Percentiles rank a stretch among this genome's conserved stretches.
Conservation (phyloP, 2,329 filamentous ascomycete genomes). For the Trichoderma harzianum region DNA sequence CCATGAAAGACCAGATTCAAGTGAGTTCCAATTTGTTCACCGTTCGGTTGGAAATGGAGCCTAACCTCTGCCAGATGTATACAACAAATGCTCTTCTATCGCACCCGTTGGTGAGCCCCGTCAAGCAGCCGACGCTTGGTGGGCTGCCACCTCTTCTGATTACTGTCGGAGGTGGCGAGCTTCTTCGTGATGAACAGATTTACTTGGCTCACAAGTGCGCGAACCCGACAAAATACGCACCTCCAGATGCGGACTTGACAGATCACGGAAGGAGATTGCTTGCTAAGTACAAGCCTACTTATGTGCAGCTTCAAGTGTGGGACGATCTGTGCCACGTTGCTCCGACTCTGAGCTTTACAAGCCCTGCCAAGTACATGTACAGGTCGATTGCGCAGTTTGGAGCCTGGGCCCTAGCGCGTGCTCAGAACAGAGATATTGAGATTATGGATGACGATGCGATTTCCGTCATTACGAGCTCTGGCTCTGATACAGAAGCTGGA, state of each 20-base stretch:
- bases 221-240: conserved; percentile 73
- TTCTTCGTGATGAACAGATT: conserved; percentile 90
- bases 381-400: conserved; percentile 89
- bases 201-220: conserved; percentile 94
- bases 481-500: conserved; percentile 32
- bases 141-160: conserved; percentile 86
- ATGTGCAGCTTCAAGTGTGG: conserved; percentile 94
- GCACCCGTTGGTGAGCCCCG: conserved; percentile 86
- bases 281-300: conserved; percentile 71
- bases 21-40: conserved; percentile 39
- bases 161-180: conserved; percentile 81
- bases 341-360: conserved; percentile 89
- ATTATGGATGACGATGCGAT: conserved; percentile 76
- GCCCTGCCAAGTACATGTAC: conserved; percentile 96
- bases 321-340: conserved; percentile 91
- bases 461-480: conserved; percentile 67
- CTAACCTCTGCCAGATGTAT: conserved; percentile 51
- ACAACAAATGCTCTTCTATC: conserved; percentile 79
- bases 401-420: conserved; percentile 82
- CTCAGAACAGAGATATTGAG: conserved; percentile 75
- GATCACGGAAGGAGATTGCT: conserved; percentile 59
- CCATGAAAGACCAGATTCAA: conserved; percentile 89
- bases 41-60: background rate
- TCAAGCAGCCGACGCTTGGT: conserved; percentile 82
- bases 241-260: conserved; percentile 60